Evolutionary conservation across 2,329 filamentous ascomycete genomes (phyloP).

Genomic region (Penicillium sp.): DNA sequence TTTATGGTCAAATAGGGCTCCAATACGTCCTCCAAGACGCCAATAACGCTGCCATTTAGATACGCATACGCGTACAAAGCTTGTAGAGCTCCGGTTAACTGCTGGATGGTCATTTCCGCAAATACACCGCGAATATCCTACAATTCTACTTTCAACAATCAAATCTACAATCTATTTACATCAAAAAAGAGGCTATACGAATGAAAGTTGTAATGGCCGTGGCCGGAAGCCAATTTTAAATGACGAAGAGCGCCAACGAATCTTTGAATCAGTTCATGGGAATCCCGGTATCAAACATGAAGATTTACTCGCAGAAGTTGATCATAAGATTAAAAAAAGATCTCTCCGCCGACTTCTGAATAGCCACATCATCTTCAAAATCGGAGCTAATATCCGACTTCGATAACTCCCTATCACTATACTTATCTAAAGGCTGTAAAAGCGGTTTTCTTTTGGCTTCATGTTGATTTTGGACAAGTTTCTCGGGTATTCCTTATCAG

Average conservation of each 20-base stretch:
- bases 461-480: conserved; percentile 14
- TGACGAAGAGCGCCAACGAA: background rate
- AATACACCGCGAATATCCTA: background rate
- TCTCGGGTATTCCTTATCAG: conserved; percentile 30
- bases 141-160: background rate
- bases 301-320: no score
- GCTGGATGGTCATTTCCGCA: background rate
- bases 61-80: background rate
- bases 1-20: background rate
- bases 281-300: background rate
- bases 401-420: background rate
- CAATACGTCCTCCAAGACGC: background rate
- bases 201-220: background rate
- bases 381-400: background rate
- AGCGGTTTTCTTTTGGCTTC: background rate
- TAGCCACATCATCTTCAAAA: conserved; percentile 31
- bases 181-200: background rate
- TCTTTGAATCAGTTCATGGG: background rate
- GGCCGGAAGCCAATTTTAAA: background rate
- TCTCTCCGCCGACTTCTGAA: background rate
- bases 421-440: background rate
- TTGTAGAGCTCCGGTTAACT: background rate
- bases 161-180: background rate
- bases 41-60: background rate
- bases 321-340: background rate